Base-by-base conservation (phyloP, 176 grass and related monocot species). In the Oryza rufipogon region DNA sequence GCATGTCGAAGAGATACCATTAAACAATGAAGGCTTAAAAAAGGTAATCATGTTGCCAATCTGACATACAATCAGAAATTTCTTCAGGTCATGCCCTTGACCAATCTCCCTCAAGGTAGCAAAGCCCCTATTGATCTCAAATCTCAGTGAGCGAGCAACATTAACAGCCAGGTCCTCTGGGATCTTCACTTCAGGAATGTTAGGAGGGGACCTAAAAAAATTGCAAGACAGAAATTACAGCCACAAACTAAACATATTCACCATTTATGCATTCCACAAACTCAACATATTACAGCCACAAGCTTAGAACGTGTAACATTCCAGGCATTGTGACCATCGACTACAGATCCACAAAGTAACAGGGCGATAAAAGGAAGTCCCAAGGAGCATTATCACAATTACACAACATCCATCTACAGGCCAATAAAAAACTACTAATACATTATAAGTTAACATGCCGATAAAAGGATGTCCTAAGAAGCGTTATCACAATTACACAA, bases 111-210 rank as follows among this genome's bases (percentile, higher is more conserved):
- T 93, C 79, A 98, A 49, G 44, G 86, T 63, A 83, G 92, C 84
- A 60, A 98, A 83, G 28, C 70, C 85, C 85, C 88, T 90, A 83
- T 98, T 98, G 80, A 98, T 84, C 74, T 95, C 92, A 26, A 93
- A 93, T 70, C 95, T 78, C 73, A 95, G 64, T 0, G 95, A 93
- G 67, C 72, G 87, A n/a, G 92, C 92, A 74, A 93, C 79, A 70
- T 91, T 91, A 60, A 98, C 83, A 70, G 75, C 88, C 73, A 93
- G 33, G 52, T 95, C 95, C 78, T 98, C 95, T 4, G 91, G 83
- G 23, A 98, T 93, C 63, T 78, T 98, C 66, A 93, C 89, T 87
- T 93, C 92, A 51, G 92, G 95, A 88, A 98, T 98, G 76, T 90
- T 88, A 20, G 92, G 92, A 56, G 84, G 84, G 49, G 86, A 87